Evolutionary conservation across 345 rosid genomes (phyloP).

Genomic region (Syzygium aromaticum): DNA sequence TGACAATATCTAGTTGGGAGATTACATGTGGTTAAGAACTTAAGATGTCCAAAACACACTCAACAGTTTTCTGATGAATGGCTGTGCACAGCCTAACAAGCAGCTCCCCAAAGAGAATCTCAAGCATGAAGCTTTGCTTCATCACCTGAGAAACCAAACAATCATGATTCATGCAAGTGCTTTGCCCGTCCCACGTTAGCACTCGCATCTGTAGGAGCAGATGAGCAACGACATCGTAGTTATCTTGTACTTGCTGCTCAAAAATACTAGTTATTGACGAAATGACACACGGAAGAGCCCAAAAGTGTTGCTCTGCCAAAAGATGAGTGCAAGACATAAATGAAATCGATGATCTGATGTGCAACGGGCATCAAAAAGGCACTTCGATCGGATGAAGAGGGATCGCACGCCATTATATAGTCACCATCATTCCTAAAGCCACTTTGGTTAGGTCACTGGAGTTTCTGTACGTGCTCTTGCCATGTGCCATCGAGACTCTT

Average conservation of each 20-base stretch:
- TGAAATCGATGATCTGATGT: not conserved
- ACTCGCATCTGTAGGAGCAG: not conserved
- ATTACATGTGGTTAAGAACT: no score
- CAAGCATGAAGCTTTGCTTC: not conserved
- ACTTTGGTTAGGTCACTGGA: not conserved
- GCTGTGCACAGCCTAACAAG: not conserved
- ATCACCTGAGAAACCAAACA: not conserved
- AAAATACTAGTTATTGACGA: no score
- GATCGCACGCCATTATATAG: rapidly evolving
- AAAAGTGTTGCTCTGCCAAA: not conserved
- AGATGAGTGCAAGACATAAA: not conserved
- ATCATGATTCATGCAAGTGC: not conserved
- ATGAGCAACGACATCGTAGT: not conserved
- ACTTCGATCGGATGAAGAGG: not conserved
- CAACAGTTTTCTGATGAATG: no score
- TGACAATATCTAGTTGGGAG: not conserved
- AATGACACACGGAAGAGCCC: not conserved
- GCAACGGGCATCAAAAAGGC: not conserved
- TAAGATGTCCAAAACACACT: not conserved
- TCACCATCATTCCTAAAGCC: not conserved
- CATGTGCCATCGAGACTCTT: not conserved
- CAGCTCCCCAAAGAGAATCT: not conserved
- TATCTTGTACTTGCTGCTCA: not conserved
- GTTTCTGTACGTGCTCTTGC: not conserved
- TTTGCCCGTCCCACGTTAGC: not conserved